Evolutionary conservation across 345 rosid genomes (phyloP).

Genomic region (Eutrema japonicum): DNA sequence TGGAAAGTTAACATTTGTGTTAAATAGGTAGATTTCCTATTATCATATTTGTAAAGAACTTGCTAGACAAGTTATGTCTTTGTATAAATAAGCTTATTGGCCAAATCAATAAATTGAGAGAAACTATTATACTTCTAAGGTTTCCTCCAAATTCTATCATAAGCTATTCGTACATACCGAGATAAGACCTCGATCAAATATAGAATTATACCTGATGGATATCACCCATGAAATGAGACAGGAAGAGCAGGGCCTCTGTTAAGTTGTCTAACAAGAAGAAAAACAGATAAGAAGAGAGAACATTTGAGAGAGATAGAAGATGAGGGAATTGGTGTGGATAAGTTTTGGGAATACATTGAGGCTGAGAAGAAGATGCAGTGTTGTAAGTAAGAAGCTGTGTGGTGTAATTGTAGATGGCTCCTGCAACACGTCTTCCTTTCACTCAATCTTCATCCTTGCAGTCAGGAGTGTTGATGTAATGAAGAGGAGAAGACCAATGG

Average conservation of each 20-base stretch:
- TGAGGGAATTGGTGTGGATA: not conserved
- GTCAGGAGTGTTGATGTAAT: conserved; percentile 77
- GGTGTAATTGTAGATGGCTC: conserved; percentile 89
- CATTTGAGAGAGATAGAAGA: conserved; percentile 12
- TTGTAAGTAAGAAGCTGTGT: conserved; percentile 75
- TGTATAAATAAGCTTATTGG: too few relatives aligned
- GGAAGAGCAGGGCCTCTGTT: conserved; percentile 87
- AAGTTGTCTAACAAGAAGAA: conserved; percentile 65
- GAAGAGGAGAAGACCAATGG: conserved; percentile 77
- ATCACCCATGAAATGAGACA: conserved; percentile 89
- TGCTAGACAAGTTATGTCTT: too few relatives aligned
- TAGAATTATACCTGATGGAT: conserved; percentile 72
- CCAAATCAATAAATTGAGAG: too few relatives aligned
- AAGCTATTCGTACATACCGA: not conserved
- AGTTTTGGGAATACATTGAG: conserved; percentile 53
- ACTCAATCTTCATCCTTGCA: conserved; percentile 75
- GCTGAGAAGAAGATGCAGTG: conserved; percentile 43
- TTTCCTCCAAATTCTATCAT: not conserved
- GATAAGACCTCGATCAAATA: not conserved
- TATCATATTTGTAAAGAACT: too few relatives aligned
- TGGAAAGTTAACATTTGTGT: too few relatives aligned
- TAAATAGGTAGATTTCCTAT: too few relatives aligned
- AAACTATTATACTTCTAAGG: too few relatives aligned
- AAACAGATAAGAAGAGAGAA: not conserved
- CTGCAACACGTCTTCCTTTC: conserved; percentile 76